phyloP scores from a whole-genome alignment of 805 yeast species.

The Sugiyamaella americana region DNA sequence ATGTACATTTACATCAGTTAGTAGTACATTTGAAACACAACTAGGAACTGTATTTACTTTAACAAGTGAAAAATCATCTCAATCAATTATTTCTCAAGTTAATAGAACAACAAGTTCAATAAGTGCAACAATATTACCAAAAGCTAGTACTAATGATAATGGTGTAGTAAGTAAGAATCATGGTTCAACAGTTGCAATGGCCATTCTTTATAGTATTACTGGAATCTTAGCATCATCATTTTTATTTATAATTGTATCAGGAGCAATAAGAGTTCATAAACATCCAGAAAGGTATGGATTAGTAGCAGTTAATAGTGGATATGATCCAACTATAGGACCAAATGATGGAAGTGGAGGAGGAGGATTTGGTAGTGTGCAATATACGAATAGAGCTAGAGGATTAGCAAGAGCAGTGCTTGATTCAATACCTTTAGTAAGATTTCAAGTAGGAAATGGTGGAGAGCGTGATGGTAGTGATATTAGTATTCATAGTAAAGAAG shows the following conservation, averaged over 20 bases:
- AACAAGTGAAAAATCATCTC: slow-evolving; percentile 15
- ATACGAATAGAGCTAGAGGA: slow-evolving; percentile 28
- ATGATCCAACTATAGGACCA: background rate
- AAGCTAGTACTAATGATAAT: background rate
- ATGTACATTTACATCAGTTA: slow-evolving; percentile 19
- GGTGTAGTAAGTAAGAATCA: background rate
- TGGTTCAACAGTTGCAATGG: slow-evolving; percentile 27
- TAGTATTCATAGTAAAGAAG: background rate
- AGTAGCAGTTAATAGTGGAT: slow-evolving; percentile 6
- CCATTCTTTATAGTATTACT: slow-evolving; percentile 26
- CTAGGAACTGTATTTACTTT: slow-evolving; percentile 24
- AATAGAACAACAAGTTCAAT: slow-evolving; percentile 4
- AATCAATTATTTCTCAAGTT: slow-evolving; percentile 12
- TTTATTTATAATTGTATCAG: slow-evolving; percentile 27
- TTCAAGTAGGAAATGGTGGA: slow-evolving; percentile 8
- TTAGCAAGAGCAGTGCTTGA: slow-evolving; percentile 34
- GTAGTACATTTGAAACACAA: slow-evolving; percentile 15
- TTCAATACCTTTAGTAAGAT: slow-evolving; percentile 30
- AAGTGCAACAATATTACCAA: slow-evolving; percentile 3
- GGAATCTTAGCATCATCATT: slow-evolving; percentile 28
- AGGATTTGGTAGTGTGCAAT: slow-evolving; percentile 13
- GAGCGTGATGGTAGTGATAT: background rate
- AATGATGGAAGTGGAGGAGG: slow-evolving; percentile 7
- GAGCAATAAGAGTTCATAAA: slow-evolving; percentile 31
- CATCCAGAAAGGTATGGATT: slow-evolving; percentile 33